These are phyloP conservation scores for Kodamaea plutei DNA, from an alignment of 1,139 yeast genomes.

Conservation along the genomic window DNA sequence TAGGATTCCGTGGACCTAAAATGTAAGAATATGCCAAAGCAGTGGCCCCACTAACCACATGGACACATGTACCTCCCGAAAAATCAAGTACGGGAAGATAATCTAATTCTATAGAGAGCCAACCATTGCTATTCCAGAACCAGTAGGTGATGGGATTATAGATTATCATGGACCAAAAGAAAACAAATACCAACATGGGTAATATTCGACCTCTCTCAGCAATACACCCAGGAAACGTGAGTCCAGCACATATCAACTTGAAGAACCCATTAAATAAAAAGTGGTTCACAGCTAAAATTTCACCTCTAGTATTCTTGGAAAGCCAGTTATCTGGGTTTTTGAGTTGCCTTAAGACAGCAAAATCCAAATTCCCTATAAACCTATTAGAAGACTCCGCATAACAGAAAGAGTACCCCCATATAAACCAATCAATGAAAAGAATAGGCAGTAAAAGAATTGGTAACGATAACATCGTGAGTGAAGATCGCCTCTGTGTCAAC, in stretches of 20 bases:
- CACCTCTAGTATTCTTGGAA: constrained; percentile 36
- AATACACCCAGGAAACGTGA: constrained; percentile 55
- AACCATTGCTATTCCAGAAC: constrained; percentile 61
- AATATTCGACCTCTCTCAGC: constrained; percentile 55
- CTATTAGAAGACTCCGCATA: constrained; percentile 38
- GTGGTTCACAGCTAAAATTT: constrained; percentile 37
- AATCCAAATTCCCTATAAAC: constrained; percentile 46
- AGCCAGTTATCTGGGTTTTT: constrained; percentile 19
- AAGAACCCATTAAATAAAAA: constrained; percentile 50
- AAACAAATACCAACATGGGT: constrained; percentile 51
- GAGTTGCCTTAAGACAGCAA: constrained; percentile 39
- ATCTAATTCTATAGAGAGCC: constrained; percentile 43
- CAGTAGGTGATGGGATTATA: constrained; percentile 64
- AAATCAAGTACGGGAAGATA: constrained; percentile 53
- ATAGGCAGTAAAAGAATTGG: constrained; percentile 43
- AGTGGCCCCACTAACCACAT: constrained; percentile 56
- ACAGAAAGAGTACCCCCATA: constrained; percentile 57
- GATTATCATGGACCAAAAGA: constrained; percentile 53
- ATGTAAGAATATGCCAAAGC: constrained; percentile 57
- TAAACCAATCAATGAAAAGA: constrained; percentile 50
- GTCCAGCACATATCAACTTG: constrained; percentile 48
- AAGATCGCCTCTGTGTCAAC: constrained; percentile 51
- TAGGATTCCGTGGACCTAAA: constrained; percentile 51
- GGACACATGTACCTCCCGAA: constrained; percentile 67
- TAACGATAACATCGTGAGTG: constrained; percentile 51